Evolutionary conservation across 805 yeast genomes (phyloP).

Genomic region (Spathaspora passalidarum): DNA sequence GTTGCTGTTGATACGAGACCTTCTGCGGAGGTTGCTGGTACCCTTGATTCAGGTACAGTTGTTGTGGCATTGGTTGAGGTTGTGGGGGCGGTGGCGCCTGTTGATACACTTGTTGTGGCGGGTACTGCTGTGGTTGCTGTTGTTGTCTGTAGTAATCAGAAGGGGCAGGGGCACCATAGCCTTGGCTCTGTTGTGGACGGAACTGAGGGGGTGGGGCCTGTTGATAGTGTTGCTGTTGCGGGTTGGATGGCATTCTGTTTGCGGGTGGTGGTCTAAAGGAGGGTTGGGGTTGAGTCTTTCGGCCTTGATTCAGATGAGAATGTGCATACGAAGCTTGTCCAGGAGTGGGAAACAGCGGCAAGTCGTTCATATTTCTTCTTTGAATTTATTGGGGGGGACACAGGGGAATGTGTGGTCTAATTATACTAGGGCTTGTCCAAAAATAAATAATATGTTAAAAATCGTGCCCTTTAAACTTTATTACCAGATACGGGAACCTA

Average conservation of each 20-base stretch:
- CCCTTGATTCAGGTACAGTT: conserved; percentile 10
- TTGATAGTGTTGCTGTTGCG: conserved; percentile 10
- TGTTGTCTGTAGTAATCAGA: conserved; percentile 7
- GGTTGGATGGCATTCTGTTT: conserved; percentile 6
- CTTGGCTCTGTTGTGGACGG: not conserved
- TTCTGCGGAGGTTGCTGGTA: conserved; percentile 11
- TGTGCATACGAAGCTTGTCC: conserved; percentile 35
- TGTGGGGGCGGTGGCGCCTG: conserved; percentile 12
- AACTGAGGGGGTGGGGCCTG: not conserved
- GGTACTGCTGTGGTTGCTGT: conserved; percentile 9
- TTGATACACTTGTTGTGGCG: conserved; percentile 9
- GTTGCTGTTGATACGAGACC: conserved; percentile 12
- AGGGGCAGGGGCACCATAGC: not conserved
- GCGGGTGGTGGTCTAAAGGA: conserved; percentile 11
- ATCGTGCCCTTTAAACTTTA: too few relatives aligned
- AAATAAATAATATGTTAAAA: too few relatives aligned
- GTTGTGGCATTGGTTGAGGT: conserved; percentile 11
- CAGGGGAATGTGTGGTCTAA: too few relatives aligned
- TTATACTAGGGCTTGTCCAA: too few relatives aligned
- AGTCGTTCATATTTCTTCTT: conserved; percentile 32
- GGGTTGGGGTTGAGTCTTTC: conserved; percentile 5
- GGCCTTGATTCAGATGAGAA: conserved; percentile 10
- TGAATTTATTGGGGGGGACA: too few relatives aligned
- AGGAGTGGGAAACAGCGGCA: conserved; percentile 46
- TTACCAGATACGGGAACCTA: too few relatives aligned